Evolutionary conservation across 306 rosid genomes (phyloP), one percentile per base, ranked within the genome.

Genomic region (Acacia confusa): DNA sequence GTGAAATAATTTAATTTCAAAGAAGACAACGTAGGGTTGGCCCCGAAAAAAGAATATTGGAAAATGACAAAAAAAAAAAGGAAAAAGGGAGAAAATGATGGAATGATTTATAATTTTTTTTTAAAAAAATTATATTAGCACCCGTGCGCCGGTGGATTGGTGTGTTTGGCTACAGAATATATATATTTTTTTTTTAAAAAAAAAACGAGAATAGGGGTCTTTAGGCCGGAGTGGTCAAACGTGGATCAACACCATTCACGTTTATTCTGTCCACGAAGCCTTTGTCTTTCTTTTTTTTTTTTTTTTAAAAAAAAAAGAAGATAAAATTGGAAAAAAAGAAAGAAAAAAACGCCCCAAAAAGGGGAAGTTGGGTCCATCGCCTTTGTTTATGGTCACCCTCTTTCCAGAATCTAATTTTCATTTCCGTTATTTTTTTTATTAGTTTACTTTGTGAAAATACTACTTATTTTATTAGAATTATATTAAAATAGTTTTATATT

Each of bases 91-190:
- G 0, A 25, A 60, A 24, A 60, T 0, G 66, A 11, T 24, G 2
- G 19, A 60, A 25, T 81, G 68, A 53, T 32, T 48, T 7, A 71
- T 48, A 50, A 3, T 75, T 53, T 53, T 4, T 52, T 52, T 3
- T 27, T 27, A 0, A 27, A 27, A 0, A 27, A 0, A 4, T 4
- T 38, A 19, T 28, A 78, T 79, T 48, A 58, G 83, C 83, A 76
- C 88, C 45, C 86, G 90, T 82, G 90, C 83, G 81, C 48, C 48
- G 52, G 66, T 72, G 25, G 84, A 48, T 75, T 82, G 72, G 52
- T 78, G 75, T 40, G 44, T 82, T 58, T 58, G 76, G 68, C 30
- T 41, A 14, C 45, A 71, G 70, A 40, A 67, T n/a, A n/a, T n/a
- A n/a, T n/a, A n/a, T n/a, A n/a, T n/a, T n/a, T n/a, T n/a, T n/a